Evolutionary conservation across 192 early-diverging fungal species (phyloP).

Genomic region (Coemansia sp.): DNA sequence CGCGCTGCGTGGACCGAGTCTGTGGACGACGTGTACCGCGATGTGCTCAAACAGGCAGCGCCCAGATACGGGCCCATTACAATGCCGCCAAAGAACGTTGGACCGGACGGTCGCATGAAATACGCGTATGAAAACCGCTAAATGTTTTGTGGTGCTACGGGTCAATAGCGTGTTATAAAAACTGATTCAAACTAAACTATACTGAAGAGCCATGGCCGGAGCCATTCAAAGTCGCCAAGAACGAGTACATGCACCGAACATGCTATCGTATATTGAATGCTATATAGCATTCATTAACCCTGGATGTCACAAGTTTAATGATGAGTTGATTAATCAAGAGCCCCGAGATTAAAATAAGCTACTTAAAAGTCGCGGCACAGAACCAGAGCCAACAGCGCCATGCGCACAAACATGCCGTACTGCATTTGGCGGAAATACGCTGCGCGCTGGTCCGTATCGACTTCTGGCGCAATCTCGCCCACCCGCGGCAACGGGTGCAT

Average conservation of each 20-base stretch:
- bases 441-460: constrained; percentile 96
- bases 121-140: constrained; percentile 37
- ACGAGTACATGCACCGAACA: too few species aligned
- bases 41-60: constrained; percentile 31
- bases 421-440: constrained; percentile 99
- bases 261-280: too few species aligned
- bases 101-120: constrained; percentile 50
- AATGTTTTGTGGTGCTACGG: too few species aligned
- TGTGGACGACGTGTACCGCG: constrained; percentile 50
- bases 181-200: too few species aligned
- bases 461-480: constrained; percentile 93
- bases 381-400: constrained; percentile 94
- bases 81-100: constrained; percentile 25
- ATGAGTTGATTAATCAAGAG: too few species aligned
- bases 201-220: too few species aligned
- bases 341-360: too few species aligned
- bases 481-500: constrained; percentile 98
- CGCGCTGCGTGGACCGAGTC: constrained; percentile 44
- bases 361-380: constrained; percentile 51
- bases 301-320: too few species aligned
- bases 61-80: constrained; percentile 36
- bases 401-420: constrained; percentile 96
- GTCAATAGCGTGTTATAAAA: too few species aligned
- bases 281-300: too few species aligned
- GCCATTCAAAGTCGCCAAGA: too few species aligned